Evolutionary conservation across 2,329 filamentous ascomycete genomes (phyloP).

Genomic region (Arthrobotrys sinensis): DNA sequence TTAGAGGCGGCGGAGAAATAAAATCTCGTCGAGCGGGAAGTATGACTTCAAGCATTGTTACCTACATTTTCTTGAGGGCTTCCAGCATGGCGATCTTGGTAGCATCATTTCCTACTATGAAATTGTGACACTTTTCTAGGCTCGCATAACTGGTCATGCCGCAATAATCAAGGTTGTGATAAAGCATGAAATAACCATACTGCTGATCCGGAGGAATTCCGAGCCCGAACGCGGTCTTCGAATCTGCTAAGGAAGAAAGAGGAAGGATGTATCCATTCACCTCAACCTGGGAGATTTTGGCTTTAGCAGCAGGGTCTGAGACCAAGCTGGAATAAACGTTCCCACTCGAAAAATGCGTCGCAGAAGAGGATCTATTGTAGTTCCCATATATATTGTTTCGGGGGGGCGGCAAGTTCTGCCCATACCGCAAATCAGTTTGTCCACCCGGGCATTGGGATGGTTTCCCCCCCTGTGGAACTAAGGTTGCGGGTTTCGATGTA

Average conservation of each 20-base stretch:
- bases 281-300: not conserved
- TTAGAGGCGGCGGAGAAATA: too few species aligned
- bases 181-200: constrained; percentile 9
- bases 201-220: constrained; percentile 16
- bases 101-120: constrained; percentile 77
- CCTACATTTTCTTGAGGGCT: constrained; percentile 78
- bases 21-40: not conserved
- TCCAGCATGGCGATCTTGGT: constrained; percentile 83
- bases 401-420: not conserved
- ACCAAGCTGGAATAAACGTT: not conserved
- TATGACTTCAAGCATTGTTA: not conserved
- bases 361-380: constrained; percentile 4
- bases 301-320: not conserved
- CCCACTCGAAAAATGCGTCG: not conserved
- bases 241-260: not conserved
- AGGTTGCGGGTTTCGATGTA: not conserved
- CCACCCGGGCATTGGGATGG: not conserved
- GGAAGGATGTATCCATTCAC: not conserved
- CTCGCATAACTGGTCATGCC: not conserved
- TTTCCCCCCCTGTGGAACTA: not conserved
- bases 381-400: not conserved
- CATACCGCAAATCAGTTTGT: not conserved
- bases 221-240: not conserved
- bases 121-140: not conserved
- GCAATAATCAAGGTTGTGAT: constrained; percentile 20